These are phyloP conservation scores for Pseudopyrenochaeta lycopersici DNA, from an alignment of 2,329 filamentous ascomycete genomes.

Conservation along the genomic window DNA sequence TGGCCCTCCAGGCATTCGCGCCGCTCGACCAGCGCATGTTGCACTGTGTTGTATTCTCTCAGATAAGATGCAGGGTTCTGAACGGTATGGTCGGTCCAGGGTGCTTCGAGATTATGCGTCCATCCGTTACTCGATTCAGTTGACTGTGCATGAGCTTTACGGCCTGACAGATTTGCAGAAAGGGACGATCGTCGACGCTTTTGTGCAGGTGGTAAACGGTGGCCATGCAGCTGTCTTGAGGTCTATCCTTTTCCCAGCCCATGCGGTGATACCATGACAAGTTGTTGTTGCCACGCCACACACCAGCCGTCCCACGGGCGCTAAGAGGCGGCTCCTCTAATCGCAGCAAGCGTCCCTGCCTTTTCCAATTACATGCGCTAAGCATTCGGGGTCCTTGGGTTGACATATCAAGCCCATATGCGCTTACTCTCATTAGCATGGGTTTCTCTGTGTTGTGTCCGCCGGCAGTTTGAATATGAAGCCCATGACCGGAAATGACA, in stretches of 20 bases:
- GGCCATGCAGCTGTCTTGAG: neutral
- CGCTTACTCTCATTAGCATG: neutral
- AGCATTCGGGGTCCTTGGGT: neutral
- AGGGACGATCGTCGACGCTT: neutral
- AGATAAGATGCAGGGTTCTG: constrained; percentile 11
- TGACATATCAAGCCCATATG: neutral
- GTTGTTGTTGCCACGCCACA: too few relatives aligned
- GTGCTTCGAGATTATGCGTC: constrained; percentile 14
- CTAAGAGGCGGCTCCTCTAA: too few relatives aligned
- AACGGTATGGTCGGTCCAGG: constrained; percentile 15
- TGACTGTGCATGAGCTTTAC: constrained; percentile 19
- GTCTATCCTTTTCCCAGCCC: neutral
- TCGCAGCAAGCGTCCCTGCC: too few relatives aligned
- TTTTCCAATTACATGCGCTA: too few relatives aligned
- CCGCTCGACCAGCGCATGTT: constrained; percentile 19
- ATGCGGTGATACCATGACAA: neutral
- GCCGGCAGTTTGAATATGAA: neutral
- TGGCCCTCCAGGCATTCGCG: neutral
- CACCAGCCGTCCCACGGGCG: too few relatives aligned
- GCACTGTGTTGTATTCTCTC: constrained; percentile 7
- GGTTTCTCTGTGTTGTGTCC: neutral
- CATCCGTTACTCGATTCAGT: constrained; percentile 24
- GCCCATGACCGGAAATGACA: neutral
- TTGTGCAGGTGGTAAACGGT: neutral
- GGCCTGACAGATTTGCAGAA: neutral